These are phyloP conservation scores for Backusella luteola DNA, from an alignment of 192 early-diverging fungal genomes.

Conservation along the genomic window DNA sequence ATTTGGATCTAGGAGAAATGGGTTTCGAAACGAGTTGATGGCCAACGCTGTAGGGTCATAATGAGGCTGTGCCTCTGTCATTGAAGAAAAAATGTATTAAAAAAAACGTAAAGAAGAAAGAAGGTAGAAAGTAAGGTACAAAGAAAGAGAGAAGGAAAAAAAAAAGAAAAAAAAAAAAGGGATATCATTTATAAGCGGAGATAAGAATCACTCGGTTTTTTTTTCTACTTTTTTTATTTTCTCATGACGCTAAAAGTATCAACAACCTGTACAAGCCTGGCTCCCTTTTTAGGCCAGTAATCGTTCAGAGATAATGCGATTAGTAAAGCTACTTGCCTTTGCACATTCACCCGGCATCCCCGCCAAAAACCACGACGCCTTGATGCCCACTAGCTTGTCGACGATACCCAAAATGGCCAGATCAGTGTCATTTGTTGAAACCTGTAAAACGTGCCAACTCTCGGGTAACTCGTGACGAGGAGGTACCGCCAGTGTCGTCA, in stretches of 20 bases:
- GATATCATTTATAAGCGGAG: background rate
- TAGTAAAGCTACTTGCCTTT: slow-evolving; percentile 27
- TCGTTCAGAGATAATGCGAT: slow-evolving; percentile 31
- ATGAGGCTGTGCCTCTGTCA: slow-evolving; percentile 2
- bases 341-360: slow-evolving; percentile 26
- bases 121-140: background rate
- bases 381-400: slow-evolving; percentile 36
- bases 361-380: slow-evolving; percentile 30
- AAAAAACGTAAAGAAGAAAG: slow-evolving; percentile 5
- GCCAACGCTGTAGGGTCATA: background rate
- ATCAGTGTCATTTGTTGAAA: slow-evolving; percentile 17
- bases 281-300: background rate
- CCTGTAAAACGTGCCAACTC: slow-evolving; percentile 30
- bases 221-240: background rate
- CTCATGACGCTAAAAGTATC: background rate
- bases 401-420: slow-evolving; percentile 33
- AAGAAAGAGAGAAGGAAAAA: background rate
- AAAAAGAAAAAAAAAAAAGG: background rate
- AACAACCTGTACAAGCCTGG: background rate
- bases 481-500: slow-evolving; percentile 17
- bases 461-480: slow-evolving; percentile 18
- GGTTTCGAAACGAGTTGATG: background rate
- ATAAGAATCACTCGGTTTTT: background rate
- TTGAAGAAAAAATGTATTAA: background rate
- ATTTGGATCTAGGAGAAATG: background rate